phyloP scores from a whole-genome alignment of 2,329 filamentous ascomycete genomes.

The Dothideomycetidae sp. region DNA sequence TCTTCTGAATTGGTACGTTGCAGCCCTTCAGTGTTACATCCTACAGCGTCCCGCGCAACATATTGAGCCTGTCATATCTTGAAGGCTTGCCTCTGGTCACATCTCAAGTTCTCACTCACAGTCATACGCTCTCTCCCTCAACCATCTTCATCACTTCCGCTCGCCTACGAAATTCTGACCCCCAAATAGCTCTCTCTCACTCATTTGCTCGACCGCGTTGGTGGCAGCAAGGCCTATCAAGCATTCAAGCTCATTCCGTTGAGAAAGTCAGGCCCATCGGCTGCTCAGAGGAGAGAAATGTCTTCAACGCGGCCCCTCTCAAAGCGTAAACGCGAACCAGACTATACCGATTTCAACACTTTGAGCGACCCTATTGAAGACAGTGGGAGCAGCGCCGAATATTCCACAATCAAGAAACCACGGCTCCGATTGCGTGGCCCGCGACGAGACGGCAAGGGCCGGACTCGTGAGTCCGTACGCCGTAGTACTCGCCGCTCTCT shows the following conservation, averaged over 20 bases:
- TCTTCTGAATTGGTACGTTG: no score
- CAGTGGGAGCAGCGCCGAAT: not conserved
- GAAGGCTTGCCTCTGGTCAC: no score
- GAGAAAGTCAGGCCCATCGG: no score
- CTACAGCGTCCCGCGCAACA: no score
- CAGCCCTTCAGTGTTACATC: no score
- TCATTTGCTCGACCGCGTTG: conserved; percentile 27
- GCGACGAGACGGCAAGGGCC: conserved; percentile 1
- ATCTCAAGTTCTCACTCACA: no score
- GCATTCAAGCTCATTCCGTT: no score
- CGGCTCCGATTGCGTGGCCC: not conserved
- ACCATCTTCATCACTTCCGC: no score
- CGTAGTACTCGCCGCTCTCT: conserved; percentile 1
- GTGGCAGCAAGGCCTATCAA: conserved; percentile 32
- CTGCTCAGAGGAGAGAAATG: no score
- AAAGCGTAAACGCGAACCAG: not conserved
- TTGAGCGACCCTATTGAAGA: not conserved
- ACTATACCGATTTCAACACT: not conserved
- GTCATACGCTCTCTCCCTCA: no score
- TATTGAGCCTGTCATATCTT: no score
- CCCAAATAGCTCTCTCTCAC: not conserved
- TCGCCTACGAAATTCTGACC: not conserved
- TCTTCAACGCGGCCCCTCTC: conserved; percentile 10
- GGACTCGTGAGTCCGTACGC: not conserved
- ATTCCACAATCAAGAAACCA: not conserved